These are phyloP conservation scores for Yueomyces sp. DNA, from an alignment of 805 yeast genomes.

Conservation along the genomic window DNA sequence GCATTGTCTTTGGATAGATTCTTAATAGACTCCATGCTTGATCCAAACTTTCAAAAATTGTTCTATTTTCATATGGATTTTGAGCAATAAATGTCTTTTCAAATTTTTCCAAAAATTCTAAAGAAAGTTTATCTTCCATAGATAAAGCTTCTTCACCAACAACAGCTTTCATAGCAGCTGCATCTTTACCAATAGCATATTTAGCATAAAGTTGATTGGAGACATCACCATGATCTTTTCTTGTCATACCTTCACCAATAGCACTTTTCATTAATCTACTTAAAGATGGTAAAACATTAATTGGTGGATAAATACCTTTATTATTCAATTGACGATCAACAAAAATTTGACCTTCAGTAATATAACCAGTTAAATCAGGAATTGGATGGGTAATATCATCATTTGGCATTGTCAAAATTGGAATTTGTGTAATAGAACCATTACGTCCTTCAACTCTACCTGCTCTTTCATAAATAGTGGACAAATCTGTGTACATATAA, in stretches of 20 bases:
- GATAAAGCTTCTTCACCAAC: constrained; percentile 99
- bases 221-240: constrained; percentile 99
- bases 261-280: constrained; percentile 99
- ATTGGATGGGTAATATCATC: constrained; percentile 99
- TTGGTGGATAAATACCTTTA: constrained; percentile 98
- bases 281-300: constrained; percentile 92
- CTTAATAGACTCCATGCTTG: constrained; percentile 97
- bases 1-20: constrained; percentile 97
- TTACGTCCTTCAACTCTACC: constrained; percentile 99
- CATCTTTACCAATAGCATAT: constrained; percentile 99
- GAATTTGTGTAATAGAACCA: constrained; percentile 98
- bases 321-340: constrained; percentile 93
- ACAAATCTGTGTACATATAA: constrained; percentile 99
- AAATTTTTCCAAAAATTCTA: constrained; percentile 95
- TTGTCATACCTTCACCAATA: constrained; percentile 99
- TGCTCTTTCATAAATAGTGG: constrained; percentile 98
- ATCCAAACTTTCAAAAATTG: constrained; percentile 88
- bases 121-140: constrained; percentile 90
- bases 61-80: constrained; percentile 94
- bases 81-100: constrained; percentile 91
- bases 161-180: constrained; percentile 99
- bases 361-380: constrained; percentile 99
- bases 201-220: constrained; percentile 98
- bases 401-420: constrained; percentile 98
- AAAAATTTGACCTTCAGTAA: constrained; percentile 97